These are phyloP conservation scores for Exsudoporus floridanus DNA, from an alignment of 1,284 basidiomycete genomes.

Conservation along the genomic window DNA sequence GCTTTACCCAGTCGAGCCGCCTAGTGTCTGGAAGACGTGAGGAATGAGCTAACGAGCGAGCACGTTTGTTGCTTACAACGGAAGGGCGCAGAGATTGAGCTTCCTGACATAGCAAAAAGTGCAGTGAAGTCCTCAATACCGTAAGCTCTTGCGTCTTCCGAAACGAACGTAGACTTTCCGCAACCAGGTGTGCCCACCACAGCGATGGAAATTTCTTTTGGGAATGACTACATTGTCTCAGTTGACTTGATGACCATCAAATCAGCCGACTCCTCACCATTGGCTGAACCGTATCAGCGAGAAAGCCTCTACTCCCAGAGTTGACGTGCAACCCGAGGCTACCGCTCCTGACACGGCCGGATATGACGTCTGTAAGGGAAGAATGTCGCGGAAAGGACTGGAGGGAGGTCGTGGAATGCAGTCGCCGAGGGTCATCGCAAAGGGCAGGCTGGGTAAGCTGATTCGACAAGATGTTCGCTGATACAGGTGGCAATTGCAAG, in stretches of 20 bases:
- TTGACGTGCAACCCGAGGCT: conserved; percentile 48
- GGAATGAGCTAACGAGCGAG: conserved; percentile 9
- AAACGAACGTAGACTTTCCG: conserved; percentile 70
- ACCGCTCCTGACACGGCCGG: conserved; percentile 54
- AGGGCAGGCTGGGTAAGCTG: conserved; percentile 30
- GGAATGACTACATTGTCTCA: conserved; percentile 23
- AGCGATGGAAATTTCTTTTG: conserved; percentile 51
- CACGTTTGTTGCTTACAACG: conserved; percentile 41
- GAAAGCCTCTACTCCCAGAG: conserved; percentile 36
- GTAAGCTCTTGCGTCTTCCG: conserved; percentile 62
- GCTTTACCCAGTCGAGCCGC: conserved; percentile 35
- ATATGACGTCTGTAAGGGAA: conserved; percentile 25
- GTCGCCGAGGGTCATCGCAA: conserved; percentile 40
- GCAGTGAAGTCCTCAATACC: conserved; percentile 33
- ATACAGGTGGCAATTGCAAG: conserved; percentile 30
- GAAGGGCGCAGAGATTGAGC: conserved; percentile 36
- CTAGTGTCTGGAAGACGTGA: conserved; percentile 31
- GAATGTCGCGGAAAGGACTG: conserved; percentile 40
- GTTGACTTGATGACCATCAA: conserved; percentile 19
- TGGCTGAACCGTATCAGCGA: conserved; percentile 40
- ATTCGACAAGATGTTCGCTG: conserved; percentile 11
- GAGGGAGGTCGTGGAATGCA: conserved; percentile 44
- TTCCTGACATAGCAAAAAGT: conserved; percentile 34
- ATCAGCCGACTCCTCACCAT: conserved; percentile 30
- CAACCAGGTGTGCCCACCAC: conserved; percentile 68